Conservation (phyloP, 108 stramenopile genomes). For the Skeletonema menzelii region DNA sequence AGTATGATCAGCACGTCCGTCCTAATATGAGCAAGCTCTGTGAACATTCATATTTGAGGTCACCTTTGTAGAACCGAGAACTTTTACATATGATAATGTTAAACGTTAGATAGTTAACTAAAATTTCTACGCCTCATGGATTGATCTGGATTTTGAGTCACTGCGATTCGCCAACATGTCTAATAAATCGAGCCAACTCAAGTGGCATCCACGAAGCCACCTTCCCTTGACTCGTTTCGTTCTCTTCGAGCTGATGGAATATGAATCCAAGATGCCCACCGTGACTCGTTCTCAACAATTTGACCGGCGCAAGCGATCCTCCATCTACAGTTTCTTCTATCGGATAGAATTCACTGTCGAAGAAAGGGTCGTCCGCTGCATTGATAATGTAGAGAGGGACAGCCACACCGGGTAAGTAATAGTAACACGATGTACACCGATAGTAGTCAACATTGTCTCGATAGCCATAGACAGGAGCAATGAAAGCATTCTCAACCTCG, state of each 20-base stretch:
- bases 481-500: constrained; percentile 75
- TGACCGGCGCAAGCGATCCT: constrained; percentile 50
- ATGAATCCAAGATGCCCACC: constrained; percentile 78
- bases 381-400: constrained; percentile 76
- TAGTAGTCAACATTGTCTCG: constrained; percentile 77
- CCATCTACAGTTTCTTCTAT: constrained; percentile 42
- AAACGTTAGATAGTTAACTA: not conserved
- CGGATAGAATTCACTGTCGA: constrained; percentile 51
- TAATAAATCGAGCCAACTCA: constrained; percentile 58
- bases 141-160: not conserved
- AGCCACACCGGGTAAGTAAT: constrained; percentile 52
- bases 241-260: constrained; percentile 37
- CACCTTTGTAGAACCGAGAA: not conserved
- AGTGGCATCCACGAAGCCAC: constrained; percentile 41
- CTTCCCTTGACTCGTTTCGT: constrained; percentile 21
- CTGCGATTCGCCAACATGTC: constrained; percentile 38
- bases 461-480: constrained; percentile 77
- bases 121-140: not conserved
- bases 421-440: constrained; percentile 53
- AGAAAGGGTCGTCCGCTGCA: constrained; percentile 83
- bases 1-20: constrained; percentile 86
- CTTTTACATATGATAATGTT: not conserved
- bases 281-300: constrained; percentile 49
- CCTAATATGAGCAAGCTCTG: constrained; percentile 92
- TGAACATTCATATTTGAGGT: constrained; percentile 63